Conservation (phyloP, 2,329 filamentous ascomycete species). For the Knufia fluminis region DNA sequence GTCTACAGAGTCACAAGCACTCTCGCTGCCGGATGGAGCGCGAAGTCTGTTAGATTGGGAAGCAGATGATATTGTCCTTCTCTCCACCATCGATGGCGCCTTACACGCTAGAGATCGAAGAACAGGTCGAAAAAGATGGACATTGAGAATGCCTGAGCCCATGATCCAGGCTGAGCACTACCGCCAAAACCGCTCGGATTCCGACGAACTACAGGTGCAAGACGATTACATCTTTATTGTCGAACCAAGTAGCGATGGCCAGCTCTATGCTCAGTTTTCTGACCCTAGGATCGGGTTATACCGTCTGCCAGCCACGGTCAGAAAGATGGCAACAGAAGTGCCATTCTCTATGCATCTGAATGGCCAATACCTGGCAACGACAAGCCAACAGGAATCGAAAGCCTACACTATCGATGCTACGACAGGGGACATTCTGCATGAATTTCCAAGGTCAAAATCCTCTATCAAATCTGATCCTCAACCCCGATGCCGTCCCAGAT, state of each 20-base stretch:
- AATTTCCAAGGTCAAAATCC: slow-evolving; percentile 15
- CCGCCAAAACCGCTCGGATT: slow-evolving; percentile 55
- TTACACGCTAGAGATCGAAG: slow-evolving; percentile 84
- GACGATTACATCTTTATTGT: slow-evolving; percentile 93
- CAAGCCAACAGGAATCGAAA: slow-evolving; percentile 80
- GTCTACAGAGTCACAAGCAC: slow-evolving; percentile 53
- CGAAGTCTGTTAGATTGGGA: slow-evolving; percentile 98
- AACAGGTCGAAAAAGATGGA: slow-evolving; percentile 72
- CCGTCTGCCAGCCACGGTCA: slow-evolving; percentile 46
- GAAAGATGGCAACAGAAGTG: slow-evolving; percentile 75
- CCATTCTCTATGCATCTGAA: slow-evolving; percentile 51
- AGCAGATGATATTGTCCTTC: slow-evolving; percentile 98
- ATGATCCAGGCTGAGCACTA: slow-evolving; percentile 87
- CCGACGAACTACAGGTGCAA: slow-evolving; percentile 50
- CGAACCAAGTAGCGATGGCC: slow-evolving; percentile 79
- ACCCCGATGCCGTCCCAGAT: slow-evolving; percentile 65
- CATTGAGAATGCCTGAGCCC: slow-evolving; percentile 66
- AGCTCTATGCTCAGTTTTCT: slow-evolving; percentile 76
- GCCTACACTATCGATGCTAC: slow-evolving; percentile 82
- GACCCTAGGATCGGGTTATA: slow-evolving; percentile 42
- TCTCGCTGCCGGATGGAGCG: slow-evolving; percentile 81
- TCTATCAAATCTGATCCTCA: slow-evolving; percentile 37
- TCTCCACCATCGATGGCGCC: slow-evolving; percentile 99
- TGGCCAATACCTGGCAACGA: slow-evolving; percentile 74
- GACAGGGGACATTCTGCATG: slow-evolving; percentile 68